Base-by-base conservation (phyloP, 257 asterid species). In the Catharanthus roseus region DNA sequence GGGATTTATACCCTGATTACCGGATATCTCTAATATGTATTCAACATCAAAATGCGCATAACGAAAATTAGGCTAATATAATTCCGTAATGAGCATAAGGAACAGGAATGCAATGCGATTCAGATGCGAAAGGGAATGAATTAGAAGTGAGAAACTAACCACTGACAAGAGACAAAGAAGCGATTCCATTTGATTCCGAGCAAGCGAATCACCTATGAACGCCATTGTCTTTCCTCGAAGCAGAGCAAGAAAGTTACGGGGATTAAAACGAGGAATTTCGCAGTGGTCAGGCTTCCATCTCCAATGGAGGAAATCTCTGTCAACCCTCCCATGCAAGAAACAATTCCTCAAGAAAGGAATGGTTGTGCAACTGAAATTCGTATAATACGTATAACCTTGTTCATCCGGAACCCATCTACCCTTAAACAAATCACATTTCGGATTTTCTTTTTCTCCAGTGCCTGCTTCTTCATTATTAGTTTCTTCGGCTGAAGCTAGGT, bases 151-250 rank as follows among this genome's bases (percentile, higher is more conserved):
- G 44, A 10, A 18, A 79, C 86, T 81, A 51, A 90, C 97, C 93
- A 68, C 75, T 23, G 95, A 85, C 47, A 90, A 85, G 55, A 86
- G 90, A 57, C 96, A 90, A 15, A 84, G 82, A 63, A 90, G 87
- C 47, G 96, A 90, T 63, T 90, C 93, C 79, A 85, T 77, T 36
- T 90, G 96, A 76, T 90, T 90, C 66, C 88, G 74, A 49, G 84
- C 86, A n/a, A 90, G 23, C 4, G 96, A 88, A 69, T 90, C 96
- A 10, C 96, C 97, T 31, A 90, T 72, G 77, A 90, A 90, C 7
- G 93, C 96, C 89, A 88, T 84, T 0, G 78, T 85, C 78, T 85
- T 90, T 26, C 88, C 90, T 60, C 50, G 72, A 2, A 82, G 66
- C 41, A 55, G 34, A 2, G n/a, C 28, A 41, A 82, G 65, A 42